Conservation (phyloP, 768 basidiomycete species). For the Coprinopsis strossmayeri region DNA sequence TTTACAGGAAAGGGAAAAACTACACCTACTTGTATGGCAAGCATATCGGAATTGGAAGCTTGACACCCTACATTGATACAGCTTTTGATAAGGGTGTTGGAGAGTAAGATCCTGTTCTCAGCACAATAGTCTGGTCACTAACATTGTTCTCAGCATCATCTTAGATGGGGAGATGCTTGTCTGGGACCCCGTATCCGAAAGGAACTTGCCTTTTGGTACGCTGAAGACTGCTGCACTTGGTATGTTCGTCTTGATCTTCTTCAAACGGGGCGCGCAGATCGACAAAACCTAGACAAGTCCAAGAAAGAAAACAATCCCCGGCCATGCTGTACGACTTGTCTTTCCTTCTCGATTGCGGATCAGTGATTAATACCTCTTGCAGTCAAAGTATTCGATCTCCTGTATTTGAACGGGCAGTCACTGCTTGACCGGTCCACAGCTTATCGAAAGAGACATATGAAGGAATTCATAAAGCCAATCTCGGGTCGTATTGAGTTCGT, state of each 20-base stretch:
- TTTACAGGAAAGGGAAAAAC: conserved; percentile 81
- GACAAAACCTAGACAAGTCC: conserved; percentile 48
- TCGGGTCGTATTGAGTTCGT: conserved; percentile 80
- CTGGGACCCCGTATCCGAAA: conserved; percentile 87
- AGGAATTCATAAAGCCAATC: conserved; percentile 58
- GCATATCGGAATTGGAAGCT: conserved; percentile 72
- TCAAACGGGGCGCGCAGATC: not conserved
- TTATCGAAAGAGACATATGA: conserved; percentile 76
- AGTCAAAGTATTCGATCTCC: conserved; percentile 97
- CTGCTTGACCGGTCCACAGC: conserved; percentile 65
- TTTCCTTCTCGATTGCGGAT: not conserved
- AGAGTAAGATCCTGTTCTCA: not conserved
- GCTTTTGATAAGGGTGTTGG: conserved; percentile 38
- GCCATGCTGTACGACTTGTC: conserved; percentile 75
- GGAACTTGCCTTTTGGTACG: conserved; percentile 88
- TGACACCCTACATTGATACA: conserved; percentile 79
- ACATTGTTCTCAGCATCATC: conserved; percentile 56
- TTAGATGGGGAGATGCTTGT: conserved; percentile 98
- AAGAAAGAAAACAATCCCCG: conserved; percentile 69
- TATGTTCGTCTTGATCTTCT: conserved; percentile 23
- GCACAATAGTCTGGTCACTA: not conserved
- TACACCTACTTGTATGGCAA: conserved; percentile 91
- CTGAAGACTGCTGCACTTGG: conserved; percentile 90
- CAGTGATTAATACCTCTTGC: not conserved
- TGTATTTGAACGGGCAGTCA: conserved; percentile 82